Evolutionary conservation across 2,329 filamentous ascomycete species (phyloP), one percentile per base, ranked within the genome.

Genomic region (Fusarium sp.): DNA sequence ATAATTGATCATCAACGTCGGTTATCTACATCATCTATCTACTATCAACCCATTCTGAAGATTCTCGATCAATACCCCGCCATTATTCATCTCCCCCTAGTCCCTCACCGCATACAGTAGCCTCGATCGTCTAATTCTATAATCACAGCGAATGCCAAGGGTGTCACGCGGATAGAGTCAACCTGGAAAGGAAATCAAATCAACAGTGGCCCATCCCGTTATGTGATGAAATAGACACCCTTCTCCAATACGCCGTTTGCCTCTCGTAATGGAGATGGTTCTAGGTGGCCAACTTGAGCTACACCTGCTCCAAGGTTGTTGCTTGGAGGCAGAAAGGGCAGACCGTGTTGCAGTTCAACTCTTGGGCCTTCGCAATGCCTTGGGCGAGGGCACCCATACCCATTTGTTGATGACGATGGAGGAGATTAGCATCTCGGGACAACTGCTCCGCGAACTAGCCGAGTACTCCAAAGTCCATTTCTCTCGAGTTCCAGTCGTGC

Each of bases 391-490:
- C 6, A 83, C 84, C 67, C 83, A 85, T 45, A 80, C 84, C 22
- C 84, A 87, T 67, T 81, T 91, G 70, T 80, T 81, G 10, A 79
- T 81, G 18, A 79, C 89, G 12, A 83, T 86, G 36, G 82, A 84
- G 36, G 85, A 86, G 73, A 84, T 89, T 49, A 80, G 81, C 29
- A 75, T 71, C 9, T 83, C 84, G 8, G 81, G 83, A 59, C 79
- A 81, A 39, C 78, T 86, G 20, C 84, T 91, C 13, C 85, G 87
- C 44, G 85, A 88, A 57, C 80, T 91, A 20, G 86, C 86, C 49
- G 87, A 90, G 66, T 82, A 85, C 41, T 86, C 87, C 29, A 86
- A 87, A 55, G 79, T 88, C 31, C 85, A 90, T 74, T 79, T 83
- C 56, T 77, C 81, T 29, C 85, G 87, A 22, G 81, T 89, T 11